Conservation (phyloP, 768 basidiomycete genomes). For the Suillus americanus region DNA sequence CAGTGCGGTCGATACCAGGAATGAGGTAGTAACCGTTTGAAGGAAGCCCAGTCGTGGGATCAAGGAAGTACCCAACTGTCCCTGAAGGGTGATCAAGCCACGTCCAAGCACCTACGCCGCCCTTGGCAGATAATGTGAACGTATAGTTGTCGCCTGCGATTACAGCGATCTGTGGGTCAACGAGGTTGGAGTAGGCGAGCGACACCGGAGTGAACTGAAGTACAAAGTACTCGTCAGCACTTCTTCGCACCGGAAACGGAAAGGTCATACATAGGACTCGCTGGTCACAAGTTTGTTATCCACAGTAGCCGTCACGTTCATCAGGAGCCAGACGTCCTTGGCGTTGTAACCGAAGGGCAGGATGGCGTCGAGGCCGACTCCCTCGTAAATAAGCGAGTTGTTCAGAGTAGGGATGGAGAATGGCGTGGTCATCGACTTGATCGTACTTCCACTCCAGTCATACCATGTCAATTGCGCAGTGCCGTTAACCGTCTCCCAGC, state of each 20-base stretch:
- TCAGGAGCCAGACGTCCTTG: conserved; percentile 49
- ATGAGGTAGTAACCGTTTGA: conserved; percentile 56
- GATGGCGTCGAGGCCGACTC: conserved; percentile 41
- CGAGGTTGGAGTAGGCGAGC: conserved; percentile 43
- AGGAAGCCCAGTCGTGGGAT: conserved; percentile 39
- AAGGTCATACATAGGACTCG: conserved; percentile 49
- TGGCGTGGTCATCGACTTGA: conserved; percentile 36
- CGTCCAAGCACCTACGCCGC: conserved; percentile 57
- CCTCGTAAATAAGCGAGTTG: conserved; percentile 43
- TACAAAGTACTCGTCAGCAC: not conserved
- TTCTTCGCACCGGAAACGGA: not conserved
- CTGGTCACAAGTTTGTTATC: conserved; percentile 42
- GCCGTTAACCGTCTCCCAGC: conserved; percentile 46
- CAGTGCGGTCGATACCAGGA: conserved; percentile 51
- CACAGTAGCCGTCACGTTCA: conserved; percentile 48
- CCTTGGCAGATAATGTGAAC: conserved; percentile 51
- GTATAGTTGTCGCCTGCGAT: conserved; percentile 34
- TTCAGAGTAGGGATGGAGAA: conserved; percentile 51
- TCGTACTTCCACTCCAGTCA: conserved; percentile 46
- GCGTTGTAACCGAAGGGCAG: conserved; percentile 42
- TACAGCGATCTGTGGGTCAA: conserved; percentile 49
- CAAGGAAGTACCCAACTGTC: conserved; percentile 53
- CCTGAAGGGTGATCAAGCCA: conserved; percentile 61
- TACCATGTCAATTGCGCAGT: conserved; percentile 56
- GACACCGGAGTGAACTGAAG: conserved; percentile 53